Base-by-base conservation (phyloP, 1,284 basidiomycete species). In the Cerrena zonata region DNA sequence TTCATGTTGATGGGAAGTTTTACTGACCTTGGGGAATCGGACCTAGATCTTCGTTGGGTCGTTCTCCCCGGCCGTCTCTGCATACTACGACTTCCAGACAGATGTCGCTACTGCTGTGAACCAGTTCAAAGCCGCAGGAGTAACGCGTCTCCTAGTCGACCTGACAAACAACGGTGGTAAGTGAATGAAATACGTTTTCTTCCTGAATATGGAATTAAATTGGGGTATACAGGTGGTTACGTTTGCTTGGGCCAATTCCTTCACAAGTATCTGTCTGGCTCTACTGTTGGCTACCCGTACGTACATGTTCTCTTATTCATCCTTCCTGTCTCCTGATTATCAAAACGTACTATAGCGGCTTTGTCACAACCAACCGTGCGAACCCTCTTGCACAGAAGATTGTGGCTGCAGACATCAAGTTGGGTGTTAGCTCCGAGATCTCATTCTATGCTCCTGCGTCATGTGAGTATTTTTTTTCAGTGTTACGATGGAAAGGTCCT, bases 151-250 rank as follows among this genome's bases (percentile, higher is more conserved):
- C 13, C 58, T 86, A 25, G 71, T 86, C 42, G 82, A 84, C 57
- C 59, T 83, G 25, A 77, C 77, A 3, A 79, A 82, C 61, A 86
- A 84, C 56, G 79, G 77, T 53, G 81, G 80, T 76, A 49, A n/a
- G n/a, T n/a, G 47, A 15, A 34, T 34, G 7, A 15, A 25, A n/a
- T 7, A 7, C 23, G 45, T 15, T n/a, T n/a, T n/a, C n/a, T n/a
- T n/a, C n/a, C n/a, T n/a, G n/a, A n/a, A n/a, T n/a, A n/a, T n/a
- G n/a, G n/a, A n/a, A n/a, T n/a, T n/a, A n/a, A n/a, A 18, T 30
- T n/a, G n/a, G n/a, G n/a, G n/a, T n/a, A n/a, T n/a, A n/a, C 25
- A 80, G 80, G 80, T 53, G 82, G 82, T n/a, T 81, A 74, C 53
- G 72, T 83, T 10, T 82, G 80, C 56, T 69, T 83, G 5, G 81